A percentile compares a stretch with the other conserved stretches of the same genome.
Evolutionary conservation across 2,329 filamentous ascomycete genomes (phyloP).

Genomic region (Phyllosticta capitalensis): DNA sequence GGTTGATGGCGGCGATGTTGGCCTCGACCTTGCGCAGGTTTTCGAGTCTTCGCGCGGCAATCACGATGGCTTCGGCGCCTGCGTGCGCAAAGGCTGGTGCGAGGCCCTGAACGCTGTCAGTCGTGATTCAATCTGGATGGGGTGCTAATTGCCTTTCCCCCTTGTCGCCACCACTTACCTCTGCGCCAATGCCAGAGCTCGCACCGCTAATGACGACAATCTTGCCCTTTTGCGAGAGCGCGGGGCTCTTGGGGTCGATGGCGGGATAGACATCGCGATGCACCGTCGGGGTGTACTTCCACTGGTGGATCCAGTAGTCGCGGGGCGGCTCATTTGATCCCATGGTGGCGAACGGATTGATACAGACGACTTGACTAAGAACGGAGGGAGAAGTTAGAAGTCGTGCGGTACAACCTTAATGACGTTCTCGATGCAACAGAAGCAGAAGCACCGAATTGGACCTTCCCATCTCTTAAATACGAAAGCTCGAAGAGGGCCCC

Average conservation of each 20-base stretch:
- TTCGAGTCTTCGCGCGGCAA: constrained; percentile 43
- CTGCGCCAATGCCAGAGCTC: constrained; percentile 44
- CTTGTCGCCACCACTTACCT: constrained; percentile 21
- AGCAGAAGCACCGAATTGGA: too few species aligned
- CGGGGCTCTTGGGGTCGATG: constrained; percentile 34
- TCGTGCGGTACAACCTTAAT: too few species aligned
- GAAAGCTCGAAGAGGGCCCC: too few species aligned
- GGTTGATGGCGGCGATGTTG: constrained; percentile 15
- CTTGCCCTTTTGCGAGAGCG: constrained; percentile 23
- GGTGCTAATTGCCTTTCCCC: not conserved
- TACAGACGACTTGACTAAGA: too few species aligned
- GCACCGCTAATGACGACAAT: constrained; percentile 47
- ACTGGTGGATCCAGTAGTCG: not conserved
- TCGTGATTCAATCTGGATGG: not conserved
- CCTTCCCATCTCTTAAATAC: too few species aligned
- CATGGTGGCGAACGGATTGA: not conserved
- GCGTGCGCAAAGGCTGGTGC: constrained; percentile 48
- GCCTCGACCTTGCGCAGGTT: constrained; percentile 28
- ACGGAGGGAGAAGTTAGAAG: too few species aligned
- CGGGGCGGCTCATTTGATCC: not conserved
- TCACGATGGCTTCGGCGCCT: constrained; percentile 42
- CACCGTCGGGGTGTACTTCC: constrained; percentile 12
- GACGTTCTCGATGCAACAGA: too few species aligned
- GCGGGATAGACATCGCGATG: constrained; percentile 45
- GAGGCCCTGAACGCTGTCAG: constrained; percentile 12